Evolutionary conservation across 768 basidiomycete species (phyloP).

Genomic region (Mycena polygramma): DNA sequence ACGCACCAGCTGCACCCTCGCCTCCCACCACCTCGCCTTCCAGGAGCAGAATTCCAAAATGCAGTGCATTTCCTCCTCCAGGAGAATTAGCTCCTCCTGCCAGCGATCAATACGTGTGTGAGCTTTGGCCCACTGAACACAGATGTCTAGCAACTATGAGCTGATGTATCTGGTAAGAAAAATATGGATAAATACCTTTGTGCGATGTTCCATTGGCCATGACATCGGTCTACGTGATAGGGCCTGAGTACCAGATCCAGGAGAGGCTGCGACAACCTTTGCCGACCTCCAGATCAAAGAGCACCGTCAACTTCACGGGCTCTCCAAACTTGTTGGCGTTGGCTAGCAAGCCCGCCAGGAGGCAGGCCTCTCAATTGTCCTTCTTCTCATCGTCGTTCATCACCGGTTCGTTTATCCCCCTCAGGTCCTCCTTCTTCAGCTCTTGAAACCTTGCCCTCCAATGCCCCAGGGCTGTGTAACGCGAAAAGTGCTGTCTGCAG

Average conservation of each 20-base stretch:
- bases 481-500: conserved; percentile 18
- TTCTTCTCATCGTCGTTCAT: conserved; percentile 40
- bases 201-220: not conserved
- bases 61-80: conserved; percentile 47
- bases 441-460: conserved; percentile 24
- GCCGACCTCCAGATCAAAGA: conserved; percentile 20
- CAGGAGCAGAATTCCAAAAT: conserved; percentile 32
- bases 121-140: conserved; percentile 45
- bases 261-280: conserved; percentile 30
- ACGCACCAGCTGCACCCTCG: not conserved
- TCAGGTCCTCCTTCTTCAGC: conserved; percentile 27
- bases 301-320: not conserved
- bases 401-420: conserved; percentile 28
- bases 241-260: conserved; percentile 38
- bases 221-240: not conserved
- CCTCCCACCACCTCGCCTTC: conserved; percentile 29
- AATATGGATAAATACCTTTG: not conserved
- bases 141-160: conserved; percentile 15
- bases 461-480: conserved; percentile 30
- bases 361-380: conserved; percentile 15
- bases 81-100: conserved; percentile 42
- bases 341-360: conserved; percentile 21
- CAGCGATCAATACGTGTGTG: conserved; percentile 40
- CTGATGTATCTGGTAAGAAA: not conserved
- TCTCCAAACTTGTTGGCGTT: conserved; percentile 5